A percentile compares a stretch with the other conserved stretches of the same genome.
These are phyloP conservation scores for Boletus sp. DNA, from an alignment of 1,284 basidiomycete genomes.

Conservation along the genomic window DNA sequence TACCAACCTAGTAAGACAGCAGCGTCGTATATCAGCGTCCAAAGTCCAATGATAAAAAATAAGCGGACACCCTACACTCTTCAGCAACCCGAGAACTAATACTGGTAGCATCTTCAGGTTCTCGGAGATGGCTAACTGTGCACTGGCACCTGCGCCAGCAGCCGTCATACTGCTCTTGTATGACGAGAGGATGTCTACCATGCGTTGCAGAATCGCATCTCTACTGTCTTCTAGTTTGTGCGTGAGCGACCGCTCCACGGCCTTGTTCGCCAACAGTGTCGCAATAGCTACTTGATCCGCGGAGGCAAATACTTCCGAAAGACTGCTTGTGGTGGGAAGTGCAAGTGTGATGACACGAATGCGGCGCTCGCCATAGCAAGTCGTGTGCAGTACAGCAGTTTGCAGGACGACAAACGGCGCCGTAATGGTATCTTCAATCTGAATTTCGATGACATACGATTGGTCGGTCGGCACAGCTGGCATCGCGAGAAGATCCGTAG, in stretches of 20 bases:
- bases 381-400: conserved; percentile 94
- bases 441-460: conserved; percentile 94
- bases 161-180: conserved; percentile 98
- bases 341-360: conserved; percentile 95
- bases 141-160: conserved; percentile 86
- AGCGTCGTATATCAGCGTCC: conserved; percentile 2
- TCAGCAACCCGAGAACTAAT: conserved; percentile 84
- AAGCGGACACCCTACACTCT: conserved; percentile 66
- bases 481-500: conserved; percentile 94
- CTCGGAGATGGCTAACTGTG: conserved; percentile 88
- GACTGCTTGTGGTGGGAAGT: conserved; percentile 87
- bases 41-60: neutral
- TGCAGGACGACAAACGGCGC: conserved; percentile 94
- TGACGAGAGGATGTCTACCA: conserved; percentile 86
- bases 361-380: conserved; percentile 91
- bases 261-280: conserved; percentile 92
- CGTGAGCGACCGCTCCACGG: conserved; percentile 87
- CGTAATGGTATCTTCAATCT: conserved; percentile 95
- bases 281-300: conserved; percentile 93
- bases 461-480: conserved; percentile 96
- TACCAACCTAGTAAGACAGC: conserved; percentile 61
- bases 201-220: conserved; percentile 85
- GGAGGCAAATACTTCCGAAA: conserved; percentile 92
- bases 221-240: conserved; percentile 93
- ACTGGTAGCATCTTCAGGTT: conserved; percentile 95